Conservation (phyloP, 1,139 yeast genomes). For the Kodamaea plutei region DNA sequence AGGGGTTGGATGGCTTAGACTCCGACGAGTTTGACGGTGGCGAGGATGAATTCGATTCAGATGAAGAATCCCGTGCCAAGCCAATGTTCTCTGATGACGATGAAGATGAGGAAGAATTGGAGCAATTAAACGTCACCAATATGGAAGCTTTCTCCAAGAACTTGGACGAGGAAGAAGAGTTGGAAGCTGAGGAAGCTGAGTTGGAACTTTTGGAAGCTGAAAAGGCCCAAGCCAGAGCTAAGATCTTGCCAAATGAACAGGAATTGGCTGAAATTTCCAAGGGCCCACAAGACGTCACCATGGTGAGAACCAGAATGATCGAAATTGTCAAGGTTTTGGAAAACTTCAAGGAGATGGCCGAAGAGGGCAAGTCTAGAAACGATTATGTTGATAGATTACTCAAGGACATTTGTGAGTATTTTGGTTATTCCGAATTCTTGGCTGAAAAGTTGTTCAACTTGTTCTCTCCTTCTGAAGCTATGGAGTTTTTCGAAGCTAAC, state of each 20-base stretch:
- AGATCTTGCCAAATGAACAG: slow-evolving; percentile 57
- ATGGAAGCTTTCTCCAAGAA: slow-evolving; percentile 74
- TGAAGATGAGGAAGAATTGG: slow-evolving; percentile 69
- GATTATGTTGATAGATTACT: slow-evolving; percentile 76
- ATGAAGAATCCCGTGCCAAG: slow-evolving; percentile 52
- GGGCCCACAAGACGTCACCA: slow-evolving; percentile 70
- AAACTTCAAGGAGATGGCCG: slow-evolving; percentile 79
- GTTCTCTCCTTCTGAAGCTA: slow-evolving; percentile 92
- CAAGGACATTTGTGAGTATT: slow-evolving; percentile 85
- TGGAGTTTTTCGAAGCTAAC: slow-evolving; percentile 97
- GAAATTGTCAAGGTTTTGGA: slow-evolving; percentile 95
- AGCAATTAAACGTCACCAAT: slow-evolving; percentile 77
- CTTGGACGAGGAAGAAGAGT: slow-evolving; percentile 67
- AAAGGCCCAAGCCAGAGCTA: slow-evolving; percentile 65
- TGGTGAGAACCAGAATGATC: slow-evolving; percentile 88
- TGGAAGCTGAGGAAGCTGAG: slow-evolving; percentile 77
- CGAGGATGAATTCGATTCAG: slow-evolving; percentile 48
- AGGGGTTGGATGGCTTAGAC: slow-evolving; percentile 10
- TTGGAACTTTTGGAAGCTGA: slow-evolving; percentile 62
- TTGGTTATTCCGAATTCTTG: slow-evolving; percentile 92
- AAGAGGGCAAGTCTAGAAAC: slow-evolving; percentile 79
- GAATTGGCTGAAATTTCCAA: slow-evolving; percentile 50
- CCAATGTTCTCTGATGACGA: slow-evolving; percentile 86
- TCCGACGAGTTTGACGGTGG: slow-evolving; percentile 21
- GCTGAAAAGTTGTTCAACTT: slow-evolving; percentile 91